Base-by-base conservation (phyloP, 2,329 filamentous ascomycete genomes). In the Xylogone sp. region DNA sequence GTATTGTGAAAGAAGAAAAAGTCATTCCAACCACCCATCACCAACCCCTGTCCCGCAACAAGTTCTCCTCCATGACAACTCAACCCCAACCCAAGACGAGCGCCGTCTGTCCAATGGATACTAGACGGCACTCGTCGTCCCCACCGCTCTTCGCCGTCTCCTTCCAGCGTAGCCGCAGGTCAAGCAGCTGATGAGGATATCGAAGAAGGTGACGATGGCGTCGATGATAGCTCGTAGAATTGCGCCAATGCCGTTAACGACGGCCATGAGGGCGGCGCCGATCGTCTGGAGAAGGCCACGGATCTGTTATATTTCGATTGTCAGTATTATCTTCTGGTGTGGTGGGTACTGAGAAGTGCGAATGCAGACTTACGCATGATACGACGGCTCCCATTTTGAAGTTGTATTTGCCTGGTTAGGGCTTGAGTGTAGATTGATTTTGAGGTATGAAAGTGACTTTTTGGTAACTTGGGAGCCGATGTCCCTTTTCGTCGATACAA, bases 201-300 rank as follows among this genome's bases (percentile, higher is more conserved):
- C 39, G 49, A 47, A 42, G 16, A 12, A 8, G 27, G 46, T 12
- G 34, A 44, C 48, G 21, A 31, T 52, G 22, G 45, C 9, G 16
- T 56, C 55, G 49, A 67, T 61, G 55, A 68, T 64, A 8, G 58
- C 62, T 54, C 62, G 56, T n/a, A 66, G 60, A 24, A 65, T 56
- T n/a, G 53, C 52, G 39, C 63, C 78, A 55, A 82, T 79, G 47
- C 72, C 76, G 58, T 79, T 78, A 55, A 82, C 73, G 56, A 82
- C 72, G 56, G 74, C 73, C 73, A 79, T 67, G 42, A 68, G 57
- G 42, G 61, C 61, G 21, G 59, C 51, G 29, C 65, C 65, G 53
- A 68, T 66, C 48, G 65, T 61, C 34, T 58, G 63, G 59, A 63
- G 66, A 42, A 67, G 44, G 49, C 56, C 54, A 24, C 57, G 54